Conservation (phyloP, 345 rosid genomes). For the Cardamine resedifolia region DNA sequence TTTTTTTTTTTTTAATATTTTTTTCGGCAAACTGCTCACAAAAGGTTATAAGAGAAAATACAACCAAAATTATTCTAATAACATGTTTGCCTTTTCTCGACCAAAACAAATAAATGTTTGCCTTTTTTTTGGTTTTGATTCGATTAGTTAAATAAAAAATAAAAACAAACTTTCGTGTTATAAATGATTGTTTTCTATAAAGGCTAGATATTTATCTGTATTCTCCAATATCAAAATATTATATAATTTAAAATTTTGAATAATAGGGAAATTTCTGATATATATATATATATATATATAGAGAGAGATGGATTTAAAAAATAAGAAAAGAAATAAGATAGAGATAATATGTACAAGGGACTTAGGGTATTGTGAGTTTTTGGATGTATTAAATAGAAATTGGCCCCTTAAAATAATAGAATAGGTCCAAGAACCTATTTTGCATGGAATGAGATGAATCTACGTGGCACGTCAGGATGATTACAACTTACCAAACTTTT, state of each 20-base stretch:
- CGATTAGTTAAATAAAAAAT: background rate
- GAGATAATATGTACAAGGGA: background rate
- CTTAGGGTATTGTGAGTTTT: background rate
- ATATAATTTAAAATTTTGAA: background rate
- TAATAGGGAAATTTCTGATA: background rate
- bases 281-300: no score
- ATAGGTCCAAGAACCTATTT: background rate
- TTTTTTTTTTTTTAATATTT: no score
- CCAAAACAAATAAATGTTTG: no score
- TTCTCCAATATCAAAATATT: background rate
- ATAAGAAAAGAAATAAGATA: no score
- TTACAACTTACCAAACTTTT: background rate
- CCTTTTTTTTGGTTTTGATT: background rate
- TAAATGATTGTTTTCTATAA: background rate
- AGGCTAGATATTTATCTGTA: background rate
- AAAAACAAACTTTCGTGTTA: background rate
- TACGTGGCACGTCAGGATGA: background rate
- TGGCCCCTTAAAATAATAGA: background rate
- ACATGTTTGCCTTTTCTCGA: no score
- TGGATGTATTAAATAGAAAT: background rate
- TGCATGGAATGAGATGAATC: conserved; percentile 9
- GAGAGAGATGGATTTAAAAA: no score
- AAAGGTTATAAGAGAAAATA: background rate
- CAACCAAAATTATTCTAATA: background rate
- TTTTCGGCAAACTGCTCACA: no score